A percentile compares a stretch with the other conserved stretches of the same genome.
Conservation (phyloP, 2,329 filamentous ascomycete genomes). For the Fusarium devonianum region DNA sequence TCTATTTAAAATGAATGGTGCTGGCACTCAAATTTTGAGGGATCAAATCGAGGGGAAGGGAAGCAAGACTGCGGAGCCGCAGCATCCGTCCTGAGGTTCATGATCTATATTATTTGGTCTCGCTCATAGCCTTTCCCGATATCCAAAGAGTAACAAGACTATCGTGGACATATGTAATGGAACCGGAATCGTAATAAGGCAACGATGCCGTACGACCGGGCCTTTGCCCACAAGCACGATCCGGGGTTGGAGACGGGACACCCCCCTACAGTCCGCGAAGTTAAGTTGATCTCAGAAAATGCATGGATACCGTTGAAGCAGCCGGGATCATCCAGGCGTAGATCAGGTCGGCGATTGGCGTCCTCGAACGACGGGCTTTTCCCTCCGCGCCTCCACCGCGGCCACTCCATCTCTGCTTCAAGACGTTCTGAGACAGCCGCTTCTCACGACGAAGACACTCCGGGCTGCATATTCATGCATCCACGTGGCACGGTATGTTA, state of each 20-base stretch:
- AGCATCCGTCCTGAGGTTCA: conserved; percentile 5
- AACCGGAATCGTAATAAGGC: not conserved
- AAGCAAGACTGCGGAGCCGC: conserved; percentile 11
- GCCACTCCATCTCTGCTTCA: conserved; percentile 16
- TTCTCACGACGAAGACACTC: too few relatives aligned
- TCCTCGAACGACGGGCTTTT: conserved; percentile 22
- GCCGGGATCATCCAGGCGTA: not conserved
- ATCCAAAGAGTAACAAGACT: too few relatives aligned
- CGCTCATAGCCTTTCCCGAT: too few relatives aligned
- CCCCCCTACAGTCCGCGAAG: too few relatives aligned
- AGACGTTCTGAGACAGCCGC: too few relatives aligned
- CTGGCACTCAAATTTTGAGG: not conserved
- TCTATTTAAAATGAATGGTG: not conserved
- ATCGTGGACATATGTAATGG: not conserved
- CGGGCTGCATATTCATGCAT: too few relatives aligned
- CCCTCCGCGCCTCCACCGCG: conserved; percentile 17
- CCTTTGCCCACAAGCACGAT: not conserved
- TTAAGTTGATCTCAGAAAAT: conserved; percentile 1
- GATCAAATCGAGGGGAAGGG: conserved; percentile 8
- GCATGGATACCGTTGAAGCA: not conserved
- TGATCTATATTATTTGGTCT: not conserved
- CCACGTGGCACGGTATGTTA: too few relatives aligned
- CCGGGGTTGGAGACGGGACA: conserved; percentile 1
- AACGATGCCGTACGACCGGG: conserved; percentile 10
- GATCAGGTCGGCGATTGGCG: not conserved